These are phyloP conservation scores for Alopecurus myosuroides DNA, from an alignment of 176 grass and related monocot genomes.

Conservation along the genomic window DNA sequence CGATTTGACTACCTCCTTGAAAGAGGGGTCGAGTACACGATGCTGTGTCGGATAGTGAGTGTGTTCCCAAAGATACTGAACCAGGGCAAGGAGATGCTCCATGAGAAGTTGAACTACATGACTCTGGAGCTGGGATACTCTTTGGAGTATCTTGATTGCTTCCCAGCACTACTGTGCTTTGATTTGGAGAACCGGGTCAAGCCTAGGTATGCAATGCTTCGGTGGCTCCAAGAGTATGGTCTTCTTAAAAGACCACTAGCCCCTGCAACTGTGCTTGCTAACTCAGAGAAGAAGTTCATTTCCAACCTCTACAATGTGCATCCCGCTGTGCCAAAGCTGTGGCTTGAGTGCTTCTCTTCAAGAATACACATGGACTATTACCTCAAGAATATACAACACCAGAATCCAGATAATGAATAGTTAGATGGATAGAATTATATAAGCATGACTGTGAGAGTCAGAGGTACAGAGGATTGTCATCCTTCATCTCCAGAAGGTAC, in stretches of 20 bases:
- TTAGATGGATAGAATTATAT: constrained; percentile 25
- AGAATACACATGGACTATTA: constrained; percentile 43
- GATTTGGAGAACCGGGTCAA: constrained; percentile 83
- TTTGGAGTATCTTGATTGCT: constrained; percentile 67
- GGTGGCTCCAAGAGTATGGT: constrained; percentile 65
- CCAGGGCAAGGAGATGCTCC: constrained; percentile 54
- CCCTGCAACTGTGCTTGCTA: constrained; percentile 64
- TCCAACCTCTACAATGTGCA: constrained; percentile 54
- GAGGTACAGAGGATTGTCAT: constrained; percentile 26
- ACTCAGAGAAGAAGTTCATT: constrained; percentile 87
- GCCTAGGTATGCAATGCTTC: constrained; percentile 77
- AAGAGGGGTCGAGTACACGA: constrained; percentile 59
- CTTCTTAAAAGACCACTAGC: constrained; percentile 50
- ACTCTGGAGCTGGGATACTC: constrained; percentile 59
- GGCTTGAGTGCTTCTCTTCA: constrained; percentile 85
- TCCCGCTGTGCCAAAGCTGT: constrained; percentile 84
- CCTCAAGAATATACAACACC: constrained; percentile 43
- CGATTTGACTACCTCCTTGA: constrained; percentile 64
- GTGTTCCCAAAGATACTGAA: constrained; percentile 67
- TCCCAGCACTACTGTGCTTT: constrained; percentile 76
- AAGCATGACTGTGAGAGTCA: constrained; percentile 1
- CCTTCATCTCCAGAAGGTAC: constrained; percentile 2
- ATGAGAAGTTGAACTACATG: constrained; percentile 72
- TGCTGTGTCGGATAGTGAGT: constrained; percentile 64
- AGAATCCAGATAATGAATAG: constrained; percentile 25